phyloP scores from a whole-genome alignment of 2,329 filamentous ascomycete species.

The Aspergillus sp. region DNA sequence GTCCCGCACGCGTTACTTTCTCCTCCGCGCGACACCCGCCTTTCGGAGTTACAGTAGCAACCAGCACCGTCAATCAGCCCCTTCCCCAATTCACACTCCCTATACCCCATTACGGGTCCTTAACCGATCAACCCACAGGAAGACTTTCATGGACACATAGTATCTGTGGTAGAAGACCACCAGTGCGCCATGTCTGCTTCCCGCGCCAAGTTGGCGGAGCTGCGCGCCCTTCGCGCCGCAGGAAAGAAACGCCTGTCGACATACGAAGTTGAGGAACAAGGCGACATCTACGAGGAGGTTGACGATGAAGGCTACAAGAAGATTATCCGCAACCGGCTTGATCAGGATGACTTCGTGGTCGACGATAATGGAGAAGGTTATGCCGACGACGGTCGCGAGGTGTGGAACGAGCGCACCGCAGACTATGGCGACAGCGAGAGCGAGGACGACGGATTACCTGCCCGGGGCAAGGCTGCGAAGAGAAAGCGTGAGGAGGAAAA shows the following conservation, averaged over 20 bases:
- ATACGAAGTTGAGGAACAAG: constrained; percentile 83
- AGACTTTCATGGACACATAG: constrained; percentile 9
- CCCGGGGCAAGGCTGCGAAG: constrained; percentile 68
- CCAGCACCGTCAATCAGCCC: constrained; percentile 7
- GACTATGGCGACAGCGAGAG: constrained; percentile 62
- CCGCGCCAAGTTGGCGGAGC: constrained; percentile 61
- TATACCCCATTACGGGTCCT: constrained; percentile 4
- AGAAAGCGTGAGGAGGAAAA: constrained; percentile 85
- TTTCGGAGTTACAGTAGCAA: constrained; percentile 6
- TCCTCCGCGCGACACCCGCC: constrained; percentile 19
- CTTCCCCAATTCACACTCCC: constrained; percentile 16
- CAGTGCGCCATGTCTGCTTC: constrained; percentile 34
- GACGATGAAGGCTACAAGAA: constrained; percentile 98
- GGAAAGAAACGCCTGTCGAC: constrained; percentile 88
- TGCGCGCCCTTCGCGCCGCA: constrained; percentile 78
- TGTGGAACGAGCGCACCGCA: constrained; percentile 75
- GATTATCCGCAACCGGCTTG: constrained; percentile 82
- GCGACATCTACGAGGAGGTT: constrained; percentile 89
- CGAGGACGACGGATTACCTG: constrained; percentile 74
- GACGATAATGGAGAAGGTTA: constrained; percentile 98
- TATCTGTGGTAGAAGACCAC: background rate
- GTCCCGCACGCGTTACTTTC: constrained; percentile 24
- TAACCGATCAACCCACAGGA: background rate
- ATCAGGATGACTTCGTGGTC: constrained; percentile 96
- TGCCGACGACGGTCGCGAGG: constrained; percentile 90